Conservation (phyloP, 2,329 filamentous ascomycete species). For the Phaeosphaeriaceae sp. region DNA sequence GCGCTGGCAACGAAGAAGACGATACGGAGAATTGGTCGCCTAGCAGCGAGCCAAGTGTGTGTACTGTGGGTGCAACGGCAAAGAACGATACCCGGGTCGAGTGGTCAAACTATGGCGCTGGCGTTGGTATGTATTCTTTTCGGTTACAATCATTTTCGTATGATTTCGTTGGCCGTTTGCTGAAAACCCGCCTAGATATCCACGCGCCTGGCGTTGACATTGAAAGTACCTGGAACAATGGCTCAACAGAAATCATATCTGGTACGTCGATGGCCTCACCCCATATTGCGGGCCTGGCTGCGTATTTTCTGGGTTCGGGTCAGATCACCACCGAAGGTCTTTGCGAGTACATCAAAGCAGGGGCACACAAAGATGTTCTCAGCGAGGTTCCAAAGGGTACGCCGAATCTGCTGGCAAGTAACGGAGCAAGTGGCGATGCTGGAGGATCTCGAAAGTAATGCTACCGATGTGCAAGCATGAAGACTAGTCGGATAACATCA, state of each 20-base stretch:
- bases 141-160: not conserved
- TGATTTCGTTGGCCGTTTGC: not conserved
- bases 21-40: conserved; percentile 41
- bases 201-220: conserved; percentile 49
- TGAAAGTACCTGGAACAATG: conserved; percentile 55
- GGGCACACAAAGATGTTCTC: not conserved
- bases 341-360: not conserved
- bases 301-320: conserved; percentile 65
- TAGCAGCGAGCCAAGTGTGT: conserved; percentile 44
- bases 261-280: conserved; percentile 75
- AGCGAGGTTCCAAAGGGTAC: not conserved
- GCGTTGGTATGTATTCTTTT: conserved; percentile 22
- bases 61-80: conserved; percentile 49
- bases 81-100: conserved; percentile 35
- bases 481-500: not conserved
- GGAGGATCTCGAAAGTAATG: not conserved
- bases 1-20: conserved; percentile 46
- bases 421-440: not conserved
- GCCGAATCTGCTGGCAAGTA: not conserved
- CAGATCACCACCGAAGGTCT: not conserved
- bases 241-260: conserved; percentile 56
- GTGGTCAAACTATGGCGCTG: conserved; percentile 47
- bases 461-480: not conserved
- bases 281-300: conserved; percentile 72
- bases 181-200: conserved; percentile 29